A percentile compares a stretch with the other conserved stretches of the same genome.
Evolutionary conservation across 73 alveolate genomes (phyloP).

Genomic region (Paramecium octaurelia): DNA sequence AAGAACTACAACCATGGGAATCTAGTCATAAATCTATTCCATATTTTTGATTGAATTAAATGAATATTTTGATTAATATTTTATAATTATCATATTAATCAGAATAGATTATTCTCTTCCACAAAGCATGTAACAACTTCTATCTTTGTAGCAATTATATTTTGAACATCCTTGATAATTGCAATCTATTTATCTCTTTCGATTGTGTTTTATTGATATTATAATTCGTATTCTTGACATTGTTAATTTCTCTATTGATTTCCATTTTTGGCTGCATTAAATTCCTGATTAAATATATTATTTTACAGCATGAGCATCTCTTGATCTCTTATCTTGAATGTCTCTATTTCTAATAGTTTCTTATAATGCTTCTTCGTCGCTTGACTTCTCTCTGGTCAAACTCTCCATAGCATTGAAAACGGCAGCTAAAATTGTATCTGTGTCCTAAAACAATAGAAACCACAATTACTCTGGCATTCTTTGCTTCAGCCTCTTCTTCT

Average conservation of each 20-base stretch:
- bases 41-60: neutral
- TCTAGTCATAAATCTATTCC: neutral
- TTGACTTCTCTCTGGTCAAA: conserved; percentile 26
- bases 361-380: conserved; percentile 34
- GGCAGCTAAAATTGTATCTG: conserved; percentile 25
- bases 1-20: neutral
- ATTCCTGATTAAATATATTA: neutral
- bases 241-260: neutral
- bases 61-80: neutral
- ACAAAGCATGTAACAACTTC: conserved; percentile 25
- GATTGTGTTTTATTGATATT: conserved; percentile 26
- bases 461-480: conserved; percentile 16
- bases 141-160: conserved; percentile 47
- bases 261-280: conserved; percentile 42
- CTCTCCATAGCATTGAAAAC: conserved; percentile 33
- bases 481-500: conserved; percentile 47
- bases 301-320: conserved; percentile 51
- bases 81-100: neutral
- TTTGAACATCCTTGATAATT: neutral
- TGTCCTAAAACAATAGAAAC: neutral
- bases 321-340: conserved; percentile 35
- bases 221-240: conserved; percentile 23
- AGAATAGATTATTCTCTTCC: conserved; percentile 46
- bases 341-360: conserved; percentile 41
- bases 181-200: conserved; percentile 48